Evolutionary conservation across 208 protist species (phyloP), one percentile per base, ranked within the genome.

Genomic region (Crithidia thermophila): DNA sequence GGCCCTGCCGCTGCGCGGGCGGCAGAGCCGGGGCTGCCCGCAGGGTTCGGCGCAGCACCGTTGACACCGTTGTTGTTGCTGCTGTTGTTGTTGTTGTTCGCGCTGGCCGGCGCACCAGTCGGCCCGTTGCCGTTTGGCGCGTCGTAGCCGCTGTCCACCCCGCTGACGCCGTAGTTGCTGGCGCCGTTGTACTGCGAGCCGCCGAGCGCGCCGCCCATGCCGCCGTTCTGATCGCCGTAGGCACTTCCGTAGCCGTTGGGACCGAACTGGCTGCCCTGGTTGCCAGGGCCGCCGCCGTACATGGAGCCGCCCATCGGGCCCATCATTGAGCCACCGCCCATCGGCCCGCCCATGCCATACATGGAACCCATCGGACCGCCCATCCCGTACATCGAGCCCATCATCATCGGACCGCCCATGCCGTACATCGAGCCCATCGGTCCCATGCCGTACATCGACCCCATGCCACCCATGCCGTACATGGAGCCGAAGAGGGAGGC

Each of bases 341-440:
- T 47, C 21, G 23, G 27, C 4, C 43, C 37, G 0, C 71, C 58
- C 81, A 86, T 82, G 47, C 82, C 76, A 34, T 81, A 85, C 74
- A 84, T 85, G 47, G 57, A 69, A 7, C 72, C 77, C 72, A 78
- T 79, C 0, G 42, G 46, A 0, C 67, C 72, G 51, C 77, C 77
- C 47, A 67, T 71, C 51, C 73, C 65, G 66, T 81, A 85, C 74
- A 82, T 79, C 23, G 39, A 49, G 33, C 80, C 60, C 33, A 67
- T 71, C 40, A 53, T 49, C 45, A 60, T 27, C 58, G 20, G 13
- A 43, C 61, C 69, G 18, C 43, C 34, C 55, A 76, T 76, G 60
- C 73, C 78, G 55, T 72, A 77, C 66, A 84, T 77, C 39, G 52
- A 70, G 45, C 78, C 78, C 57, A 70, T 61, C 50, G 59, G 39